Evolutionary conservation across 148 eudicot genomes (phyloP), one percentile per base, ranked within the genome.

Genomic region (Vaccinium darrowii): DNA sequence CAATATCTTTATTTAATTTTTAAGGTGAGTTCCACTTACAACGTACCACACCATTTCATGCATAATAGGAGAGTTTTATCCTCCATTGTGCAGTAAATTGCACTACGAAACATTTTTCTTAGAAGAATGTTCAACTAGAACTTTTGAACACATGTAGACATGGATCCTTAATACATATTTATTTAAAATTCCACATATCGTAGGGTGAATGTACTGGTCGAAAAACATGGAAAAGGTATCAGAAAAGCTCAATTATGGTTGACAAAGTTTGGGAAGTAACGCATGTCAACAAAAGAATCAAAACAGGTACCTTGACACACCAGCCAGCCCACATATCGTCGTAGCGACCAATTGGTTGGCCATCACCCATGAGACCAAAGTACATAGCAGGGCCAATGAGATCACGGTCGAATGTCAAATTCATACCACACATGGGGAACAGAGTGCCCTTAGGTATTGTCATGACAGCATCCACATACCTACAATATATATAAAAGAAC

Each of bases 291-390:
- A 11, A 54, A 73, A 36, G 43, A 56, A 25, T 80, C 12, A 33
- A n/a, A 63, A 50, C 1, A 50, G 33, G 18, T 78, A 91, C 92
- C 90, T 93, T 92, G 23, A 84, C 81, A 81, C 93, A 92, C 95
- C 93, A 93, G 51, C 93, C 92, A 83, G 93, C 92, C 93, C 93
- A 93, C 92, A 93, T 93, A 71, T 93, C 93, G 15, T 93, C 95
- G 49, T 93, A 93, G 25, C 95, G 92, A 12, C 95, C 92, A 83
- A 93, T 91, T 58, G 93, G 92, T 87, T 93, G 95, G 71, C 95
- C 95, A 33, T 91, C 93, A 25, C 93, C 95, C 95, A 93, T 93
- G 71, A 92, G 95, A 21, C 95, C 93, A 63, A 93, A 92, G 93
- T 91, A 91, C 94, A 93, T 93, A 11, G 94, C 92, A 0, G 93